These are phyloP conservation scores for Alternaria triticina DNA, from an alignment of 2,329 filamentous ascomycete species.

Conservation along the genomic window DNA sequence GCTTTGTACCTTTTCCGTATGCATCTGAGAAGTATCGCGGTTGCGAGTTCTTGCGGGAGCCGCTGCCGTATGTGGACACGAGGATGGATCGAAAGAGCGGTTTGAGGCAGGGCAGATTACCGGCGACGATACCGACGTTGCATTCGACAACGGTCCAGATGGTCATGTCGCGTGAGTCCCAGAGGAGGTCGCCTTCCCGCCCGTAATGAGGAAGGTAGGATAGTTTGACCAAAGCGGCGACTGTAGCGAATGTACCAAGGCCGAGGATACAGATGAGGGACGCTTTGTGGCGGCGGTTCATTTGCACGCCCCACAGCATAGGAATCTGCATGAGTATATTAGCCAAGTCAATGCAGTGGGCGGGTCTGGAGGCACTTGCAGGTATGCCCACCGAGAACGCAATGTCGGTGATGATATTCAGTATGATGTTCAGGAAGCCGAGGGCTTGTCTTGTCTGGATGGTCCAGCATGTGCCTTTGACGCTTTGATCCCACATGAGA, in stretches of 20 bases:
- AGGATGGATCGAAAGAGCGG: conserved; percentile 50
- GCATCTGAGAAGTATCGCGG: conserved; percentile 20
- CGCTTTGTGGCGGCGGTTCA: conserved; percentile 51
- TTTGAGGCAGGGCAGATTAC: conserved; percentile 52
- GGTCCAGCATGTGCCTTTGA: conserved; percentile 53
- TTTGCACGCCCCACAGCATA: conserved; percentile 41
- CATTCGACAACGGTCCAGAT: conserved; percentile 56
- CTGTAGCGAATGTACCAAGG: conserved; percentile 55
- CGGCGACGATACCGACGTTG: conserved; percentile 54
- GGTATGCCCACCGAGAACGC: conserved; percentile 52
- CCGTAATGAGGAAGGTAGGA: conserved; percentile 47
- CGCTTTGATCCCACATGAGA: conserved; percentile 53
- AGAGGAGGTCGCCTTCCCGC: conserved; percentile 45
- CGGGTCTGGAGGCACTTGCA: conserved; percentile 7
- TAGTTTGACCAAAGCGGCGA: conserved; percentile 52
- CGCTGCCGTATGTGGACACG: conserved; percentile 38
- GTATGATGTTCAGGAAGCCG: conserved; percentile 54
- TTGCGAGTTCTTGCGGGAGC: conserved; percentile 17
- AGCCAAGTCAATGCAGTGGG: neutral
- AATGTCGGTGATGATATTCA: conserved; percentile 52
- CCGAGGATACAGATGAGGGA: conserved; percentile 52
- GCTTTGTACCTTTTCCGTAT: conserved; percentile 25
- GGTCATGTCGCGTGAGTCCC: conserved; percentile 55
- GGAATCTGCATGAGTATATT: conserved; percentile 21
- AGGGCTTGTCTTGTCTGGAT: conserved; percentile 46